Evolutionary conservation across 306 rosid genomes (phyloP).

Genomic region (Myrica gale): DNA sequence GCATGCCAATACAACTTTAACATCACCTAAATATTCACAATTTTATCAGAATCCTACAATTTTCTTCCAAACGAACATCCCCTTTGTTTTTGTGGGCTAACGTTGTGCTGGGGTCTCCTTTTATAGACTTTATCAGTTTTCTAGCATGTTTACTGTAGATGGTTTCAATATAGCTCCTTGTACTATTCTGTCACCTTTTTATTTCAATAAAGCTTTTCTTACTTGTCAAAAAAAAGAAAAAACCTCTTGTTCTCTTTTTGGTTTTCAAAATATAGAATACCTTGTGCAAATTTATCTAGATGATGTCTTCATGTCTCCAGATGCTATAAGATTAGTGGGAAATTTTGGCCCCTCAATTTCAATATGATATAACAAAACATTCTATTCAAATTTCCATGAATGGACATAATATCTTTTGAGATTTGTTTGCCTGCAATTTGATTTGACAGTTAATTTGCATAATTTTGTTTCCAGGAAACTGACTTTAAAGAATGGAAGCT

Average conservation of each 20-base stretch:
- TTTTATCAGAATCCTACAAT: too few relatives aligned
- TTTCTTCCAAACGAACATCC: too few relatives aligned
- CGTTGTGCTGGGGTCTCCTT: too few relatives aligned
- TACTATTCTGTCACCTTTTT: too few relatives aligned
- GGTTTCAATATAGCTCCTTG: too few relatives aligned
- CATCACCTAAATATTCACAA: too few relatives aligned
- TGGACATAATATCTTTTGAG: slow-evolving; percentile 22
- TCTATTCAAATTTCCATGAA: neutral
- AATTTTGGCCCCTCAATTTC: neutral
- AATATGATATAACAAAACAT: neutral
- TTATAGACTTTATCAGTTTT: too few relatives aligned
- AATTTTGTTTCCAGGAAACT: slow-evolving; percentile 60
- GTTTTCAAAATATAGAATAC: neutral
- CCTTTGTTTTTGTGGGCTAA: too few relatives aligned
- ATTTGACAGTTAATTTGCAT: slow-evolving; percentile 37
- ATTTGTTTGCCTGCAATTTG: slow-evolving; percentile 26
- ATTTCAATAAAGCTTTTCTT: too few relatives aligned
- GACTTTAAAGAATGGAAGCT: slow-evolving; percentile 94
- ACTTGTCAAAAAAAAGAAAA: too few relatives aligned
- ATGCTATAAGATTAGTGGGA: neutral
- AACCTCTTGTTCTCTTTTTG: neutral
- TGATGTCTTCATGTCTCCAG: neutral
- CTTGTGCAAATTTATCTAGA: neutral
- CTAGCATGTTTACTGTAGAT: too few relatives aligned
- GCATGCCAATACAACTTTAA: too few relatives aligned